Percentiles rank a stretch among this genome's conserved stretches.
phyloP scores from a whole-genome alignment of 768 basidiomycete species.

The Pulveroboletus sp. region DNA sequence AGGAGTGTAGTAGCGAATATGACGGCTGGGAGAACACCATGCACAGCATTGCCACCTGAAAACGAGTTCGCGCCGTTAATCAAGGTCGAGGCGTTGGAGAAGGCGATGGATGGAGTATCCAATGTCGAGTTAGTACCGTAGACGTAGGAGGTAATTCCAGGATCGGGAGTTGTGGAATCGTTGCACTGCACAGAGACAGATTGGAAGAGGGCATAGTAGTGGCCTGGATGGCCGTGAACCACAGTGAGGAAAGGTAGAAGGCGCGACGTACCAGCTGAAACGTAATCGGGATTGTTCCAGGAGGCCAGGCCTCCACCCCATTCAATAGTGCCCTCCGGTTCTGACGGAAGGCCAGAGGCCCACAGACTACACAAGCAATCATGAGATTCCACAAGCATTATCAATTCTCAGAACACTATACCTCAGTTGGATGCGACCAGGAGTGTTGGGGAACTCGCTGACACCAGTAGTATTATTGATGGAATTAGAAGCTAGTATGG shows the following conservation, averaged over 20 bases:
- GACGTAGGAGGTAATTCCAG: slow-evolving; percentile 57
- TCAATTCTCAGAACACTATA: slow-evolving; percentile 23
- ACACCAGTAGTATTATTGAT: slow-evolving; percentile 49
- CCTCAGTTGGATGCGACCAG: slow-evolving; percentile 79
- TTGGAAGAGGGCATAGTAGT: slow-evolving; percentile 64
- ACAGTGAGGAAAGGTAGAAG: not conserved
- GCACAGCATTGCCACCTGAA: slow-evolving; percentile 5
- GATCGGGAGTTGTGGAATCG: slow-evolving; percentile 39
- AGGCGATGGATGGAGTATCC: slow-evolving; percentile 48
- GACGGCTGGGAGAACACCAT: slow-evolving; percentile 10
- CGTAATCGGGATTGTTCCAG: slow-evolving; percentile 77
- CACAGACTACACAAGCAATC: slow-evolving; percentile 46
- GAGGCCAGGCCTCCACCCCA: slow-evolving; percentile 85
- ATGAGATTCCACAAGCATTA: not conserved
- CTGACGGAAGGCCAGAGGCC: slow-evolving; percentile 69
- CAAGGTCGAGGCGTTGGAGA: slow-evolving; percentile 55
- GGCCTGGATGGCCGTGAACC: slow-evolving; percentile 36
- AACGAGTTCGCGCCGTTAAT: slow-evolving; percentile 37
- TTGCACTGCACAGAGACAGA: slow-evolving; percentile 62
- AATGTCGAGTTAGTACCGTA: slow-evolving; percentile 54
- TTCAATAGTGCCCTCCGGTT: slow-evolving; percentile 61
- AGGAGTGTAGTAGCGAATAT: slow-evolving; percentile 14
- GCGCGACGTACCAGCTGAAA: slow-evolving; percentile 45
- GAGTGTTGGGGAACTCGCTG: slow-evolving; percentile 67
- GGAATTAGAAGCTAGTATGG: slow-evolving; percentile 55